Conservation (phyloP, 176 grass and related monocot species). For the Aegilops sharonensis region DNA sequence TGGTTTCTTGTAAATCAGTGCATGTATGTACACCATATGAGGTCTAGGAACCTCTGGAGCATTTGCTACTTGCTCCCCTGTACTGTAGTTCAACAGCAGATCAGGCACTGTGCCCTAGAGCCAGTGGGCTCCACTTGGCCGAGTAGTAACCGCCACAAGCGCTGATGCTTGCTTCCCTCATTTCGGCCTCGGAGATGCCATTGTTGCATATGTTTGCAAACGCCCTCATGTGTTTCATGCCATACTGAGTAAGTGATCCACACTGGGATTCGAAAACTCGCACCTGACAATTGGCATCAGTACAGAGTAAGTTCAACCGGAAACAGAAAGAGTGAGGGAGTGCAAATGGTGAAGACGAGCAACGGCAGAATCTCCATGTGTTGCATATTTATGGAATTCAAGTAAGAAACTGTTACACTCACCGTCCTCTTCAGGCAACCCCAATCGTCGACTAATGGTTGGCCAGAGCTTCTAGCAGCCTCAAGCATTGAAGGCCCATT, state of each 20-base stretch:
- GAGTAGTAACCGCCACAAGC: slow-evolving; percentile 48
- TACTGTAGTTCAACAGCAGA: not conserved
- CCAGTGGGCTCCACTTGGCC: slow-evolving; percentile 57
- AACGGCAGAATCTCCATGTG: not conserved
- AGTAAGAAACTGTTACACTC: not conserved
- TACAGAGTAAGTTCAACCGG: not conserved
- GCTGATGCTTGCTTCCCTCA: slow-evolving; percentile 50
- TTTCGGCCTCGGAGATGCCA: slow-evolving; percentile 41
- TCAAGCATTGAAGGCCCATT: slow-evolving; percentile 49
- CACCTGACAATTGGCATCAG: slow-evolving; percentile 42
- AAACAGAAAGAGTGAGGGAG: not conserved
- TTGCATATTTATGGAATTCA: not conserved
- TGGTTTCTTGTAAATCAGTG: not conserved
- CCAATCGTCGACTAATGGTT: slow-evolving; percentile 84
- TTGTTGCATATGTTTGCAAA: slow-evolving; percentile 88
- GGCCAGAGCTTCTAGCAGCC: slow-evolving; percentile 44
- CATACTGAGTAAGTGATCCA: slow-evolving; percentile 81
- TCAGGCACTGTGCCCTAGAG: slow-evolving; percentile 63
- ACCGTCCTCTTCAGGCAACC: slow-evolving; percentile 85
- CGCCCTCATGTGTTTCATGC: slow-evolving; percentile 83
- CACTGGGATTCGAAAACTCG: slow-evolving; percentile 68
- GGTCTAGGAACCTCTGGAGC: not conserved
- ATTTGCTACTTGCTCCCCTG: not conserved
- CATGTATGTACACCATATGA: not conserved
- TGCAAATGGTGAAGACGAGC: not conserved